Conservation (phyloP, 306 rosid species). For the Cucurbita ficifolia region DNA sequence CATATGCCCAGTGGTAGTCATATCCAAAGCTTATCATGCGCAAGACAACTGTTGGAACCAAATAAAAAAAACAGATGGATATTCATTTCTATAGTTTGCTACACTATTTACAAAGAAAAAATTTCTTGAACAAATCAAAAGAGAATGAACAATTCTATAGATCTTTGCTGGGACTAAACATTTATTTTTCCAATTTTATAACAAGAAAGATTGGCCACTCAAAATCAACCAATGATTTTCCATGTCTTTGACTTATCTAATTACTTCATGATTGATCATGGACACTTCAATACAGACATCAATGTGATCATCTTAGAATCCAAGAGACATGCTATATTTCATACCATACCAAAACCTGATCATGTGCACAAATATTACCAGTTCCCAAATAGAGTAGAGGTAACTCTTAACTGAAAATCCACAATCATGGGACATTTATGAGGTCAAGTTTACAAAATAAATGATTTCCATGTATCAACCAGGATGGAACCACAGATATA, state of each 20-base stretch:
- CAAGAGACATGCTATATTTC: neutral
- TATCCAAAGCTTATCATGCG: constrained; percentile 94
- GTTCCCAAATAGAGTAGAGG: neutral
- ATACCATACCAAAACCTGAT: neutral
- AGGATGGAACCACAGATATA: neutral
- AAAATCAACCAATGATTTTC: neutral
- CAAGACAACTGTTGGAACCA: constrained; percentile 55
- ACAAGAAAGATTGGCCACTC: neutral
- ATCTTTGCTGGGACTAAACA: neutral
- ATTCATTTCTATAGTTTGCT: neutral
- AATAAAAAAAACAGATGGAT: constrained; percentile 1
- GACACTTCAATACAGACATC: neutral
- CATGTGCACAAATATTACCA: neutral
- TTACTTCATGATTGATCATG: neutral
- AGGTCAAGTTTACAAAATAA: neutral
- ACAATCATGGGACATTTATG: neutral
- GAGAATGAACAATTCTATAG: neutral
- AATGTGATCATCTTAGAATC: neutral
- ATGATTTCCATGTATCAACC: neutral
- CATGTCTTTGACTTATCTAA: neutral
- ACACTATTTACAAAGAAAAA: neutral
- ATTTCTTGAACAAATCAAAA: neutral
- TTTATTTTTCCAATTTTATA: neutral
- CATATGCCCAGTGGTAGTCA: constrained; percentile 73
- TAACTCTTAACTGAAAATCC: neutral